Evolutionary conservation across 495 filamentous ascomycete genomes (phyloP).

Genomic region (Penicillium canariense): DNA sequence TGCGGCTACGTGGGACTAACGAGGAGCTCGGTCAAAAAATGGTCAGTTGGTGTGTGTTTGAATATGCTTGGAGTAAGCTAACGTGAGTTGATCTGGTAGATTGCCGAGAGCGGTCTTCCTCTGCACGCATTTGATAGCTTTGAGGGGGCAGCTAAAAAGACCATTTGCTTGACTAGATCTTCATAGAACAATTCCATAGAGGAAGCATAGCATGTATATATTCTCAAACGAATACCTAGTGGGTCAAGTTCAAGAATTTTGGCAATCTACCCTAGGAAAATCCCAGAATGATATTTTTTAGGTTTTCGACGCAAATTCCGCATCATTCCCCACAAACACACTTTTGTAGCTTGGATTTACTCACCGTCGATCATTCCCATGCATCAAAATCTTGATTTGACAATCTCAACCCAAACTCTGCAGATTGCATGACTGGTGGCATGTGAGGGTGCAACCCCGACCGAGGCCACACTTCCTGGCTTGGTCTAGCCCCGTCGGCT

Average conservation of each 20-base stretch:
- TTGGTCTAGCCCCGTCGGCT: constrained; percentile 23
- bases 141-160: constrained; percentile 73
- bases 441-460: not conserved
- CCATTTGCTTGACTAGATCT: constrained; percentile 58
- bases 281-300: too few relatives aligned
- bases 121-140: constrained; percentile 80
- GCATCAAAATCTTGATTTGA: not conserved
- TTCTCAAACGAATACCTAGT: too few relatives aligned
- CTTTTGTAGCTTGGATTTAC: too few relatives aligned
- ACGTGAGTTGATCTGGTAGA: constrained; percentile 34
- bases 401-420: not conserved
- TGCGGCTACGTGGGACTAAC: constrained; percentile 80
- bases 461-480: constrained; percentile 7
- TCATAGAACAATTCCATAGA: not conserved
- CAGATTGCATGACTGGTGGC: not conserved
- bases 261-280: too few relatives aligned
- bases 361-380: not conserved
- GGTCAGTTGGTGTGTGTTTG: constrained; percentile 34
- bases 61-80: not conserved
- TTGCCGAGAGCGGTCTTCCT: constrained; percentile 68
- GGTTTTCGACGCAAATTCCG: not conserved
- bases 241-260: too few relatives aligned
- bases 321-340: not conserved
- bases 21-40: constrained; percentile 74
- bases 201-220: constrained; percentile 1